Evolutionary conservation across 2,329 filamentous ascomycete species (phyloP), one percentile per base, ranked within the genome.

Genomic region (Stemphylium vesicarium): DNA sequence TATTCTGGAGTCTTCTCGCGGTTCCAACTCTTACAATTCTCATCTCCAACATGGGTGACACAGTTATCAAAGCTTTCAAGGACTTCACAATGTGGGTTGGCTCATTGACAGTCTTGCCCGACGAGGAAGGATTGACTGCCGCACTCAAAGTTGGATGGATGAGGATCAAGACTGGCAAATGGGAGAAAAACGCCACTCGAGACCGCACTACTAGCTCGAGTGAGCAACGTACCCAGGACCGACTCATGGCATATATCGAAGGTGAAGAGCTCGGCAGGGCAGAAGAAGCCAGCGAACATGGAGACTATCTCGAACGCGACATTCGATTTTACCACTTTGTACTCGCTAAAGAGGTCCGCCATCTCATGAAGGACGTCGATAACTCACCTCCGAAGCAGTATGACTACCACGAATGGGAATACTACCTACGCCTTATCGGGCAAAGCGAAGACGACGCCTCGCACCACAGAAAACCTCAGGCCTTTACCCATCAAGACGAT

Each of bases 61-160:
- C 82, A 0, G 79, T 84, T 9, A 80, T 85, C 55, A 82, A 82
- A 55, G 73, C 74, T 8, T 79, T 86, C 68, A 79, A 80, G 18
- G 81, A 85, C 42, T 53, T 81, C n/a, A 84, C 82, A 0, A 79
- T 83, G n/a, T 84, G 80, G 76, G 56, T 84, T 4, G 84, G 82
- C 11, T 80, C 81, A 26, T 60, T 85, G 20, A 85, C 84, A 2
- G 78, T 85, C 15, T 66, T 85, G 1, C 83, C 83, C 1, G 79
- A 77, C 8, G 81, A 84, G 29, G 62, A 77, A 44, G 77, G 77
- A 8, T 62, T 79, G 9, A 68, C 62, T 11, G 66, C 74, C 0
- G 72, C 73, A 5, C 56, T 76, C 1, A 75, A 74, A 39, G 51
- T 68, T 6, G 69, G 69, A 4, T 43, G 70, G 13, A 57, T 64